Evolutionary conservation across 768 basidiomycete species (phyloP).

Genomic region (Neoboletus subvelutipes): DNA sequence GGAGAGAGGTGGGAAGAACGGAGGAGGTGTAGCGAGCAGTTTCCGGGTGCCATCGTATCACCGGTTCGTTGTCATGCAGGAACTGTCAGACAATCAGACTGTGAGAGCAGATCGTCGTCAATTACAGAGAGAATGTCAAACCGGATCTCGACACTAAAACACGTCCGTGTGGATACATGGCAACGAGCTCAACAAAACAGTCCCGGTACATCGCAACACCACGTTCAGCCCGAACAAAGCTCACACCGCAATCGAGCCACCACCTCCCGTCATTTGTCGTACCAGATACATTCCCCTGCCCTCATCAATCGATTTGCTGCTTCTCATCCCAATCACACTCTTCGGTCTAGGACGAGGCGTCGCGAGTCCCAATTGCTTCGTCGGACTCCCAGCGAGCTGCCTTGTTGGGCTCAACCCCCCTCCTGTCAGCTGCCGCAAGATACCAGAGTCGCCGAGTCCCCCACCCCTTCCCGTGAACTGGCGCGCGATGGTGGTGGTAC

Average conservation of each 20-base stretch:
- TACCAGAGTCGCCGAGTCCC: conserved; percentile 34
- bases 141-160: conserved; percentile 11
- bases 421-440: conserved; percentile 61
- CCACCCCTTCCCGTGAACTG: conserved; percentile 68
- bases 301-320: conserved; percentile 61
- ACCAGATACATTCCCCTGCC: conserved; percentile 72
- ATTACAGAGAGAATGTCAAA: conserved; percentile 2
- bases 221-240: neutral
- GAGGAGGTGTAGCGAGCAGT: neutral
- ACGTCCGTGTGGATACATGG: conserved; percentile 17
- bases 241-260: conserved; percentile 27
- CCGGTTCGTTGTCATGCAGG: conserved; percentile 13
- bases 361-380: conserved; percentile 56
- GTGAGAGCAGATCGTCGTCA: conserved; percentile 1
- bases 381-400: conserved; percentile 65
- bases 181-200: neutral
- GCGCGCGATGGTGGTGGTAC: conserved; percentile 68
- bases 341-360: conserved; percentile 63
- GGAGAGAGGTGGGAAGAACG: neutral
- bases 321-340: conserved; percentile 73
- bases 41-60: neutral
- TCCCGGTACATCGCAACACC: neutral
- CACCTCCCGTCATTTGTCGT: conserved; percentile 70
- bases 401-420: conserved; percentile 66
- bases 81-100: neutral